Base-by-base conservation (phyloP, 768 basidiomycete species). In the Suillus placidus region DNA sequence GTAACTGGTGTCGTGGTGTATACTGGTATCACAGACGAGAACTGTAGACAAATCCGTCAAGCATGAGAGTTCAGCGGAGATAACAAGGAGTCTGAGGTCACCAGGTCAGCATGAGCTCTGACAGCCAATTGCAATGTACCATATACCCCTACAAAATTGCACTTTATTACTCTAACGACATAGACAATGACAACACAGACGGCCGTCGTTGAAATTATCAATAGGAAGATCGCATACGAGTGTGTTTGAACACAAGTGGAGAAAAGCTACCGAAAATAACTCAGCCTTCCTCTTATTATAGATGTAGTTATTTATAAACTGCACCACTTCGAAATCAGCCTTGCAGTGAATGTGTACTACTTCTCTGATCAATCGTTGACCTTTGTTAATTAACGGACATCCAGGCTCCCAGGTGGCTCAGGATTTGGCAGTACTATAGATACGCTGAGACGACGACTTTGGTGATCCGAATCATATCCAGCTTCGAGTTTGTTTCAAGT, bases 41-140 rank as follows among this genome's bases (percentile, higher is more conserved):
- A 54, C 52, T 18, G 14, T 30, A 30, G 20, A 34, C 18, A 34
- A 13, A 55, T 20, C 18, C 1, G 20, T 35, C 54, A 35, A 32
- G 52, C 32, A 18, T 54, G 52, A 54, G 30, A 54, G 30, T 54
- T 54, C 16, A 52, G 54, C 20, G 54, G 34, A 35, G 54, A 55
- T 55, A 55, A 35, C 20, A 55, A 55, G 54, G 54, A 34, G 16
- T 16, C 42, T 43, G 42, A 35, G 14, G 47, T 49, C 20, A n/a
- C 42, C 13, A 26, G 49, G 49, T n/a, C n/a, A 12, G 26, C 5
- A 8, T 18, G 14, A 51, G 14, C 51, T 51, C 51, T 23, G 23
- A 49, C 30, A 54, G 30, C 9, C 52, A 54, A 26, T 26, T 26
- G 26, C 26, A 26, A 32, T 51, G 23, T 51, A 30, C 9, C 16